These are phyloP conservation scores for Triticum urartu DNA, from an alignment of 176 grass and related monocot genomes.

Conservation along the genomic window DNA sequence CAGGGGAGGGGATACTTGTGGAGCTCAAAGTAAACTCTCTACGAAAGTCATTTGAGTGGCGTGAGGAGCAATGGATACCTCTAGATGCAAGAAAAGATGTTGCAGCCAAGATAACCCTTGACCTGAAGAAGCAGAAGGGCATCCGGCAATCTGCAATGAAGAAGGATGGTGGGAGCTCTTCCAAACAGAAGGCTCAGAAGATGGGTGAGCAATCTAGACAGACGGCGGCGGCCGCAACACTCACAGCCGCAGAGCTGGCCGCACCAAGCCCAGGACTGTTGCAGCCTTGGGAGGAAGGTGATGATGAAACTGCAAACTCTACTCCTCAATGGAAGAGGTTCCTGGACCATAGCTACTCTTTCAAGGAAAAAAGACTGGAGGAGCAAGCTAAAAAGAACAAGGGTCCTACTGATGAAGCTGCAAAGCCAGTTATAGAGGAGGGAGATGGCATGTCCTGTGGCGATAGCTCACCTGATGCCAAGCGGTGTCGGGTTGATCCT, in stretches of 20 bases:
- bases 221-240: neutral
- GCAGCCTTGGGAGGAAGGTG: neutral
- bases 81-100: slow-evolving; percentile 46
- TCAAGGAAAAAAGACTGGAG: neutral
- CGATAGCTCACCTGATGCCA: neutral
- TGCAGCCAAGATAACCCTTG: neutral
- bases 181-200: neutral
- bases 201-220: neutral
- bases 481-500: neutral
- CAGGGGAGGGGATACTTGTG: slow-evolving; percentile 46
- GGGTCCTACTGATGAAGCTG: neutral
- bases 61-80: slow-evolving; percentile 38
- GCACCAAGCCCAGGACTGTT: neutral
- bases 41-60: slow-evolving; percentile 59
- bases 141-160: neutral
- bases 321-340: neutral
- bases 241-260: neutral
- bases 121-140: no score
- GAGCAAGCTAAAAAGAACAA: neutral
- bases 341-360: neutral
- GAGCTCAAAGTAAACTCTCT: slow-evolving; percentile 22
- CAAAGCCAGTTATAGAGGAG: neutral
- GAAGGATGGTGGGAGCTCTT: neutral
- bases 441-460: neutral
- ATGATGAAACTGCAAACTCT: neutral